Conservation (phyloP, 257 asterid genomes). For the Schizonepeta tenuifolia region DNA sequence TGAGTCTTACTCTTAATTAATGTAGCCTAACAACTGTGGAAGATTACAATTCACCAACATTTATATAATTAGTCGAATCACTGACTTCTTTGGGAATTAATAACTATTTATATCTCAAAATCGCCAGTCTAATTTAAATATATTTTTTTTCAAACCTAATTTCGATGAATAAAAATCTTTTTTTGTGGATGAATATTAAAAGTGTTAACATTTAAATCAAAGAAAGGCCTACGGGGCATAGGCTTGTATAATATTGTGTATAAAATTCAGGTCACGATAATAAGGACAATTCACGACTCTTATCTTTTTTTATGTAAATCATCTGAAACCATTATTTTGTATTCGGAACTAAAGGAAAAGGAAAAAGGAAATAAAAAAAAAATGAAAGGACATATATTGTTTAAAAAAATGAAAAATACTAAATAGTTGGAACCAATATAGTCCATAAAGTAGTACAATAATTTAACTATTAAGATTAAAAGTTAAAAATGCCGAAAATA, state of each 20-base stretch:
- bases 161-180: conserved; percentile 7
- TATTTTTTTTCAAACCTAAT: conserved; percentile 8
- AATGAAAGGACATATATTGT: background rate
- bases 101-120: background rate
- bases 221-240: conserved; percentile 21
- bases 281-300: conserved; percentile 23
- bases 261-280: conserved; percentile 27
- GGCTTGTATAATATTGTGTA: conserved; percentile 27
- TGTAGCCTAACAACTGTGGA: no score
- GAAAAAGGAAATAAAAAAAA: background rate
- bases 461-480: background rate
- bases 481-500: background rate
- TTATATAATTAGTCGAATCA: no score
- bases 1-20: no score
- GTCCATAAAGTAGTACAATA: background rate
- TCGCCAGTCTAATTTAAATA: conserved; percentile 16
- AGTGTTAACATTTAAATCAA: conserved; percentile 15
- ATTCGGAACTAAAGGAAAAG: background rate
- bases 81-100: background rate
- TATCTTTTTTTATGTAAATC: conserved; percentile 7
- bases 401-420: background rate
- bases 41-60: no score
- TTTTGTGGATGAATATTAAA: conserved; percentile 38
- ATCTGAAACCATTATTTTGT: background rate
- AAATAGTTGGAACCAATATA: background rate